Evolutionary conservation across 306 rosid species (phyloP).

Genomic region (Trifolium repens): DNA sequence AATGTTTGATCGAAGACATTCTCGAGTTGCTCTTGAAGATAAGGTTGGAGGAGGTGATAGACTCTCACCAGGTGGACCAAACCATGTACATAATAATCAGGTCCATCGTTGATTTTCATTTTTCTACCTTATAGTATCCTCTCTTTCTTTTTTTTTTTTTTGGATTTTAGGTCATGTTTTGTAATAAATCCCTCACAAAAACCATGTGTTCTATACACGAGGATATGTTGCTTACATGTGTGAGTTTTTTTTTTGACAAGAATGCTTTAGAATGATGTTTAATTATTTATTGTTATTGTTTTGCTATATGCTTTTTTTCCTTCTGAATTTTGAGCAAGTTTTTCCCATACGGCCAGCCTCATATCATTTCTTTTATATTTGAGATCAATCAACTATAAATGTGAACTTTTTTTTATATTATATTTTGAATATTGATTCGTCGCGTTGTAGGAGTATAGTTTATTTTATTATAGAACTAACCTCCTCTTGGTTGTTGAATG

Average conservation of each 20-base stretch:
- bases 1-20: slow-evolving; percentile 20
- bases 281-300: background rate
- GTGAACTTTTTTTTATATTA: too few species aligned
- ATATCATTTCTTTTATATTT: too few species aligned
- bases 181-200: background rate
- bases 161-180: slow-evolving; percentile 4
- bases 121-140: too few species aligned
- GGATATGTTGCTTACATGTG: slow-evolving; percentile 9
- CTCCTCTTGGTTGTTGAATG: too few species aligned
- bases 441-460: too few species aligned
- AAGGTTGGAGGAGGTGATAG: slow-evolving; percentile 33
- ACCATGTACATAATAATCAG: slow-evolving; percentile 45
- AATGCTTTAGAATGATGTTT: too few species aligned
- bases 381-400: too few species aligned
- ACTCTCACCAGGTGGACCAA: slow-evolving; percentile 50
- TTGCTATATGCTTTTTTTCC: background rate
- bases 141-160: background rate
- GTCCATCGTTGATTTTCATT: slow-evolving; percentile 27
- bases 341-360: too few species aligned
- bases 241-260: background rate
- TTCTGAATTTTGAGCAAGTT: too few species aligned
- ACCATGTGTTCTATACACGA: background rate
- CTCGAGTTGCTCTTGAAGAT: slow-evolving; percentile 19
- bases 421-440: too few species aligned
- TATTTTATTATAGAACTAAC: too few species aligned